phyloP scores from a whole-genome alignment of 495 filamentous ascomycete genomes.

The Tetracladium setigerum region DNA sequence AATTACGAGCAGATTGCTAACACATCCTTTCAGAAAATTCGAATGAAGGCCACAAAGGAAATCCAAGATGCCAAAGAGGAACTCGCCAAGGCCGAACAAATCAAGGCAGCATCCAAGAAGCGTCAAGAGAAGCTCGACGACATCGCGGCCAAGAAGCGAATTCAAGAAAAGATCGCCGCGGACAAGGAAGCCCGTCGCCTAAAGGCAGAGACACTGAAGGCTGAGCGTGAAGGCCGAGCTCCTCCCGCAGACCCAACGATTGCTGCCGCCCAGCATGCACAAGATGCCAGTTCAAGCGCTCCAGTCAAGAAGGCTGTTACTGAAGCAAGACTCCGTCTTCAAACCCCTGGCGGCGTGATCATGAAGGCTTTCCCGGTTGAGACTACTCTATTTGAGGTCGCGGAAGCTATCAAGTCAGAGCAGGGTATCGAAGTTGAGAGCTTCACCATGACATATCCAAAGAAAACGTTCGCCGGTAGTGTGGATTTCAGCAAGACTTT shows the following conservation, averaged over 20 bases:
- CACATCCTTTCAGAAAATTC: constrained; percentile 57
- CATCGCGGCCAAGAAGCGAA: constrained; percentile 75
- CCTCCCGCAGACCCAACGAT: constrained; percentile 38
- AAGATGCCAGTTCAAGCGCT: constrained; percentile 22
- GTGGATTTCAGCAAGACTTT: constrained; percentile 85
- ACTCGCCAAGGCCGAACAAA: constrained; percentile 73
- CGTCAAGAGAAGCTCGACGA: constrained; percentile 81
- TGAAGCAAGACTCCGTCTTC: constrained; percentile 75
- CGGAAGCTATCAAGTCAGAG: constrained; percentile 55
- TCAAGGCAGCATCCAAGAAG: constrained; percentile 83
- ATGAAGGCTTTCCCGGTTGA: constrained; percentile 78
- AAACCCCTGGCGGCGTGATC: constrained; percentile 63
- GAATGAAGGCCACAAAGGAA: constrained; percentile 74
- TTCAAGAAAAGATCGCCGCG: constrained; percentile 86
- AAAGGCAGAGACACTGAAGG: constrained; percentile 78
- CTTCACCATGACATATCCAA: constrained; percentile 81
- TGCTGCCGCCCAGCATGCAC: constrained; percentile 27
- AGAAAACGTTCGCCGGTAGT: constrained; percentile 65
- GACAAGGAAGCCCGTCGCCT: constrained; percentile 79
- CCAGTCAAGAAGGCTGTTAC: constrained; percentile 47
- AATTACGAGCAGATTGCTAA: neutral
- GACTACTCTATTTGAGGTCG: constrained; percentile 92
- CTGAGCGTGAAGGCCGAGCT: constrained; percentile 66
- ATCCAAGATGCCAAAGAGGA: constrained; percentile 75
- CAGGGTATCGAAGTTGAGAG: constrained; percentile 48